phyloP scores from a whole-genome alignment of 176 grass and related monocot genomes.

The Thalia dealbata region DNA sequence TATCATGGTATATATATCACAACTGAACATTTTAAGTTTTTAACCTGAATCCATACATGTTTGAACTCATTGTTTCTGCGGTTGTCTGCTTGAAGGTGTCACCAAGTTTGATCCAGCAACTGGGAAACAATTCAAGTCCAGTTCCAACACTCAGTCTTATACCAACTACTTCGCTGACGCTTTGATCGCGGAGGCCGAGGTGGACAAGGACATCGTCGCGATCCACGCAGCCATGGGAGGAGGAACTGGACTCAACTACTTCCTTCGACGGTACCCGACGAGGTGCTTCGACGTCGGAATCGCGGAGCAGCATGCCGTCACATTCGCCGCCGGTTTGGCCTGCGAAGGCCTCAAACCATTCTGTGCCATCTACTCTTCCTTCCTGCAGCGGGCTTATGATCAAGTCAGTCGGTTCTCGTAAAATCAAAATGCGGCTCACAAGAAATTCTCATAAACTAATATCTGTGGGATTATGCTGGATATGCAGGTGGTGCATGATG shows the following conservation, averaged over 20 bases:
- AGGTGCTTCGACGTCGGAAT: conserved; percentile 97
- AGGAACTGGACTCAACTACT: conserved; percentile 92
- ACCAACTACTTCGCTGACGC: conserved; percentile 92
- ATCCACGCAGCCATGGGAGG: conserved; percentile 98
- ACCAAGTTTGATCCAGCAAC: conserved; percentile 92
- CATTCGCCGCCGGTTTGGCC: conserved; percentile 81
- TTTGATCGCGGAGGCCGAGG: conserved; percentile 83
- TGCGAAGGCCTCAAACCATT: conserved; percentile 95
- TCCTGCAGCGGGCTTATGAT: conserved; percentile 95
- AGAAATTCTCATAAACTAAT: neutral
- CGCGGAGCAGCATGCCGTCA: conserved; percentile 96
- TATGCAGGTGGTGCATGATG: conserved; percentile 69
- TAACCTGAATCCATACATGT: neutral
- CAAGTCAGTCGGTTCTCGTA: conserved; percentile 29
- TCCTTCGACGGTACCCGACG: conserved; percentile 72
- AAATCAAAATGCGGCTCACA: too few species aligned
- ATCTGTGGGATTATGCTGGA: too few species aligned
- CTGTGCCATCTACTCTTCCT: conserved; percentile 96
- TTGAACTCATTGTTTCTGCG: neutral
- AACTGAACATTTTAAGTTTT: neutral
- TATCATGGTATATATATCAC: conserved; percentile 63
- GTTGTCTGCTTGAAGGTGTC: conserved; percentile 37
- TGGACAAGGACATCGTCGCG: conserved; percentile 68
- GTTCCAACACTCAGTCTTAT: conserved; percentile 61
- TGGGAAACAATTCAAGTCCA: conserved; percentile 82